A percentile compares a stretch with the other conserved stretches of the same genome.
Evolutionary conservation across 1,139 yeast genomes (phyloP).

Genomic region (Zygoascus meyerae): DNA sequence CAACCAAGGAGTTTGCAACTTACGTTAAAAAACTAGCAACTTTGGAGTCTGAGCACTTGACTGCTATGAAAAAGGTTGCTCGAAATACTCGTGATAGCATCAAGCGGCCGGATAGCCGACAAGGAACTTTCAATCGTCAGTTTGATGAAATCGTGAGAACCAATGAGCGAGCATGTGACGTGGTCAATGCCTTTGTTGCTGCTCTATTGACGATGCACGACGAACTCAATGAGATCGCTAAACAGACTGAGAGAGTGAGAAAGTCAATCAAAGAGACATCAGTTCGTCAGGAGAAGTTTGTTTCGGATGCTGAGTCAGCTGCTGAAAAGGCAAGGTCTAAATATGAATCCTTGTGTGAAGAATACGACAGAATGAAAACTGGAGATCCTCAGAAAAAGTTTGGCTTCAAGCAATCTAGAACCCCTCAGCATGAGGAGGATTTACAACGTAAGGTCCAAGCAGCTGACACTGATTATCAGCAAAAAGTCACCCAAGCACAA

Average conservation of each 20-base stretch:
- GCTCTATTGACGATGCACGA: slow-evolving; percentile 83
- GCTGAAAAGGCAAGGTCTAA: slow-evolving; percentile 88
- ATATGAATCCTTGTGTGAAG: slow-evolving; percentile 76
- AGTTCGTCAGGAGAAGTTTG: slow-evolving; percentile 73
- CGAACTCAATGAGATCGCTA: slow-evolving; percentile 68
- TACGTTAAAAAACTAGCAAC: slow-evolving; percentile 74
- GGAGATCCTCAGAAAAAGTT: slow-evolving; percentile 77
- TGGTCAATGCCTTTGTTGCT: slow-evolving; percentile 69
- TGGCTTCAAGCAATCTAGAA: slow-evolving; percentile 68
- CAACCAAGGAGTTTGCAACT: slow-evolving; percentile 79
- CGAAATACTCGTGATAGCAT: slow-evolving; percentile 49
- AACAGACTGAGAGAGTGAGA: slow-evolving; percentile 63
- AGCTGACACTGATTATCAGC: slow-evolving; percentile 82
- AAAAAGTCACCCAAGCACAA: slow-evolving; percentile 67
- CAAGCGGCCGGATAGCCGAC: slow-evolving; percentile 46
- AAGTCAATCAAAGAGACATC: slow-evolving; percentile 79
- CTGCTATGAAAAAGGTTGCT: slow-evolving; percentile 64
- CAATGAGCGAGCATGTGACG: slow-evolving; percentile 70
- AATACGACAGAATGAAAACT: slow-evolving; percentile 73
- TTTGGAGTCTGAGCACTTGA: slow-evolving; percentile 73
- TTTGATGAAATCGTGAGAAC: slow-evolving; percentile 66
- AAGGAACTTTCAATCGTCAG: slow-evolving; percentile 63
- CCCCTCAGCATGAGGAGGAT: slow-evolving; percentile 92
- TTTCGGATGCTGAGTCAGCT: slow-evolving; percentile 67
- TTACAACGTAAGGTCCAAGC: slow-evolving; percentile 69